Conservation (phyloP, 192 early-diverging fungal species). For the Coemansia interrupta region DNA sequence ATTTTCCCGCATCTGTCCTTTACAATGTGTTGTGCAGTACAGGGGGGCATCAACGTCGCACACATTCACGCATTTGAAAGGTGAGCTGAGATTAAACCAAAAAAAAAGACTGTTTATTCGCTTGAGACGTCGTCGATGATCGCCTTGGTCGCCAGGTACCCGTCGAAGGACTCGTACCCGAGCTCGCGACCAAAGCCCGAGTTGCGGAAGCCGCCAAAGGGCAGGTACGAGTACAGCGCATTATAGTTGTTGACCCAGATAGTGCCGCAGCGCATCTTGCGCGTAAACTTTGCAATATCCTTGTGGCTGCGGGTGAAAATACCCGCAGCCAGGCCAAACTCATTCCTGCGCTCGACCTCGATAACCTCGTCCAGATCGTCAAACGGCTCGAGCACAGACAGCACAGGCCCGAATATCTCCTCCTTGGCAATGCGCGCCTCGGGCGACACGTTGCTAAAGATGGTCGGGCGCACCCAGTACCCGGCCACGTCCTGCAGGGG, state of each 20-base stretch:
- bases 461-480: slow-evolving; percentile 59
- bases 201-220: slow-evolving; percentile 62
- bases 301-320: slow-evolving; percentile 53
- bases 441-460: slow-evolving; percentile 54
- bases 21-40: neutral
- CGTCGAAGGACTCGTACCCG: slow-evolving; percentile 55
- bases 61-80: neutral
- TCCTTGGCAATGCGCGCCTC: slow-evolving; percentile 45
- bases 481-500: slow-evolving; percentile 12
- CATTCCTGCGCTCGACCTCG: slow-evolving; percentile 46
- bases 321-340: slow-evolving; percentile 56
- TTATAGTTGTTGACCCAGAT: slow-evolving; percentile 66
- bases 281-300: slow-evolving; percentile 44
- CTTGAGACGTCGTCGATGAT: slow-evolving; percentile 44
- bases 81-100: neutral
- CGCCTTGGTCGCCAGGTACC: slow-evolving; percentile 41
- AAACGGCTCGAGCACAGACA: slow-evolving; percentile 56
- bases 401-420: slow-evolving; percentile 63
- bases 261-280: slow-evolving; percentile 48
- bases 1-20: neutral
- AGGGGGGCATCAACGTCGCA: neutral
- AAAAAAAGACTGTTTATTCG: slow-evolving; percentile 1
- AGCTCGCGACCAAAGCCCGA: slow-evolving; percentile 60
- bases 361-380: slow-evolving; percentile 53
- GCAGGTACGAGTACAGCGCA: slow-evolving; percentile 52